Conservation (phyloP, 768 basidiomycete species). For the Hypsizygus marmoreus region DNA sequence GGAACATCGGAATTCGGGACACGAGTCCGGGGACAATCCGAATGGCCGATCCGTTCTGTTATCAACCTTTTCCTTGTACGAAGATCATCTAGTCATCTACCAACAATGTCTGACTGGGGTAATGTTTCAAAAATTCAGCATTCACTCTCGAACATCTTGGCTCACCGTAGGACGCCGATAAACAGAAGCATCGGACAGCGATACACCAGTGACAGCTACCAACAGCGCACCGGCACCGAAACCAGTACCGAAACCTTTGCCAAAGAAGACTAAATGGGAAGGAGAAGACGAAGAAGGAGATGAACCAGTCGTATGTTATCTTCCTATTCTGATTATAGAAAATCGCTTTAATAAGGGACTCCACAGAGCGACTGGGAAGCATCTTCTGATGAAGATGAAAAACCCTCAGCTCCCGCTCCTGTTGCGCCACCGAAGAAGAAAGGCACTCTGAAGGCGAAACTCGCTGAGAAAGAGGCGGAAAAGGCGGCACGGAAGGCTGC, state of each 20-base stretch:
- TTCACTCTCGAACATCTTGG: conserved; percentile 1
- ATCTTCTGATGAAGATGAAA: conserved; percentile 73
- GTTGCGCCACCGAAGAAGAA: conserved; percentile 86
- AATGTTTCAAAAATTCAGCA: conserved; percentile 8
- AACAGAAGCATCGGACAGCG: conserved; percentile 39
- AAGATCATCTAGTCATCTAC: conserved; percentile 15
- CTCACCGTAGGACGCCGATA: conserved; percentile 7
- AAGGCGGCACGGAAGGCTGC: conserved; percentile 53
- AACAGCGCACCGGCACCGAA: conserved; percentile 25
- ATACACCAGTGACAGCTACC: conserved; percentile 27
- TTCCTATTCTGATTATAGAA: background rate
- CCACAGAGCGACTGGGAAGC: conserved; percentile 94
- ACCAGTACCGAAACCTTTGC: conserved; percentile 23
- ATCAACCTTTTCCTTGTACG: conserved; percentile 10
- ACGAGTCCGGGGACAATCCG: conserved; percentile 14
- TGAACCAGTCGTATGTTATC: conserved; percentile 75
- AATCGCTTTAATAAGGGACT: conserved; percentile 10
- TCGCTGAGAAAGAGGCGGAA: conserved; percentile 88
- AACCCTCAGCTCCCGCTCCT: conserved; percentile 44
- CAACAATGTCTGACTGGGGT: conserved; percentile 46
- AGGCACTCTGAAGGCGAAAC: conserved; percentile 86
- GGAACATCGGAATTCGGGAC: conserved; percentile 21
- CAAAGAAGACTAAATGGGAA: conserved; percentile 79
- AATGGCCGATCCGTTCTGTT: conserved; percentile 28
- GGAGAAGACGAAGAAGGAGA: conserved; percentile 91